Percentiles rank a stretch among this genome's conserved stretches.
phyloP scores from a whole-genome alignment of 2,329 filamentous ascomycete genomes.

The Apiospora kogelbergensis region DNA sequence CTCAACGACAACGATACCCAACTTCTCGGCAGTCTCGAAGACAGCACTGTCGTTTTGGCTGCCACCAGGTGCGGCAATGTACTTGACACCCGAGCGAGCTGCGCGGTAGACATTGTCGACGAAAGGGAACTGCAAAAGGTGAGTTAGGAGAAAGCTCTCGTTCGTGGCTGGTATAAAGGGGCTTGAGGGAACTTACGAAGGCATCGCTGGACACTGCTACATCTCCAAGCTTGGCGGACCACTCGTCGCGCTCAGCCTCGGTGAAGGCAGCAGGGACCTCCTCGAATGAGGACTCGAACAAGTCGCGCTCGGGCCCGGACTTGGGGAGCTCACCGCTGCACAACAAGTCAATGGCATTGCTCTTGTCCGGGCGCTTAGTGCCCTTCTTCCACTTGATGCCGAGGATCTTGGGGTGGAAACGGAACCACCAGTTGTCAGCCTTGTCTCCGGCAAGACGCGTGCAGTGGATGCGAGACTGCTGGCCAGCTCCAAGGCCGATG shows the following conservation, averaged over 20 bases:
- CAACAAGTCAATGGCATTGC: conserved; percentile 94
- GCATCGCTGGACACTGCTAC: conserved; percentile 93
- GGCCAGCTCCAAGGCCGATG: conserved; percentile 89
- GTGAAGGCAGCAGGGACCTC: conserved; percentile 83
- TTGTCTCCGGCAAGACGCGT: conserved; percentile 96
- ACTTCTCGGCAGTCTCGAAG: conserved; percentile 86
- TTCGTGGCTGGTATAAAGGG: background rate
- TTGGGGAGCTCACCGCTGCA: conserved; percentile 88
- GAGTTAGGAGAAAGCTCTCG: background rate
- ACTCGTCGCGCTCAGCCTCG: conserved; percentile 78
- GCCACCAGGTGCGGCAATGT: conserved; percentile 89
- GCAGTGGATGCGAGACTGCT: conserved; percentile 98
- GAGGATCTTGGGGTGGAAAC: conserved; percentile 89
- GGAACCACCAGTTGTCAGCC: conserved; percentile 99
- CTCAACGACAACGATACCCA: conserved; percentile 92
- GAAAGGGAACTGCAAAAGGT: conserved; percentile 76
- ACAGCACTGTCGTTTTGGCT: conserved; percentile 83
- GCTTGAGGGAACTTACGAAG: conserved; percentile 63
- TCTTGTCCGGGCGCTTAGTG: conserved; percentile 94
- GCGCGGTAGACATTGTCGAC: conserved; percentile 97
- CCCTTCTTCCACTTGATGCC: conserved; percentile 96
- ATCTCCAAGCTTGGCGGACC: conserved; percentile 77
- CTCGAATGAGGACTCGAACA: conserved; percentile 88
- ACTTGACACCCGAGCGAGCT: conserved; percentile 85
- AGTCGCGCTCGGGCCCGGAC: conserved; percentile 77